Percentiles rank a stretch among this genome's conserved stretches.
phyloP scores from a whole-genome alignment of 495 filamentous ascomycete genomes.

The Penicillium nucicola region DNA sequence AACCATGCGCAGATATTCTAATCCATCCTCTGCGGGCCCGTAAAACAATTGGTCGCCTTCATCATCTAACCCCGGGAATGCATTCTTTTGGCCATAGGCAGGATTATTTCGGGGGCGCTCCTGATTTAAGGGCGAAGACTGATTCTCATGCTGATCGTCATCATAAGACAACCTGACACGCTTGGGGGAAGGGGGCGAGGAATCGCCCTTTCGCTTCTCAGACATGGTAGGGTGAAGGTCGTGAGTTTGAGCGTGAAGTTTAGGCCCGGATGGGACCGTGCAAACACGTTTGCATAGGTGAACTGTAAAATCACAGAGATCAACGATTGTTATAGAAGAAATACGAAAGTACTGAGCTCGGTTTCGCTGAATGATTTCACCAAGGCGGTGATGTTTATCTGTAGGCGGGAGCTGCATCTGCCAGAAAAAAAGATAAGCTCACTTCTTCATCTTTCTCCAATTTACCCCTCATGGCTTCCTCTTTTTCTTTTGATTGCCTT shows the following conservation, averaged over 20 bases:
- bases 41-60: conserved; percentile 50
- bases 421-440: conserved; percentile 2
- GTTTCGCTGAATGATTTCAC: not conserved
- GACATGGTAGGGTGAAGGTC: conserved; percentile 20
- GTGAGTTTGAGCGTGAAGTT: not conserved
- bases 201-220: conserved; percentile 33
- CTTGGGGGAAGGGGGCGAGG: conserved; percentile 20
- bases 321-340: too few species aligned
- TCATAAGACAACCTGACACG: conserved; percentile 27
- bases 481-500: not conserved
- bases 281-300: too few species aligned
- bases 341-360: too few species aligned
- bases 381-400: conserved; percentile 1
- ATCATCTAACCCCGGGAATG: conserved; percentile 71
- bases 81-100: conserved; percentile 71
- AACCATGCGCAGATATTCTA: conserved; percentile 77
- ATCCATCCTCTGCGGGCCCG: conserved; percentile 54
- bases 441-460: not conserved
- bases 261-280: not conserved
- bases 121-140: conserved; percentile 13
- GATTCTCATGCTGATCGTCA: conserved; percentile 20
- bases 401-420: not conserved
- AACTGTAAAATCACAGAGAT: too few species aligned
- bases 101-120: conserved; percentile 55
- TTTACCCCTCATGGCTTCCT: not conserved